phyloP scores from a whole-genome alignment of 2,329 filamentous ascomycete species.

The Phialophora expanda region DNA sequence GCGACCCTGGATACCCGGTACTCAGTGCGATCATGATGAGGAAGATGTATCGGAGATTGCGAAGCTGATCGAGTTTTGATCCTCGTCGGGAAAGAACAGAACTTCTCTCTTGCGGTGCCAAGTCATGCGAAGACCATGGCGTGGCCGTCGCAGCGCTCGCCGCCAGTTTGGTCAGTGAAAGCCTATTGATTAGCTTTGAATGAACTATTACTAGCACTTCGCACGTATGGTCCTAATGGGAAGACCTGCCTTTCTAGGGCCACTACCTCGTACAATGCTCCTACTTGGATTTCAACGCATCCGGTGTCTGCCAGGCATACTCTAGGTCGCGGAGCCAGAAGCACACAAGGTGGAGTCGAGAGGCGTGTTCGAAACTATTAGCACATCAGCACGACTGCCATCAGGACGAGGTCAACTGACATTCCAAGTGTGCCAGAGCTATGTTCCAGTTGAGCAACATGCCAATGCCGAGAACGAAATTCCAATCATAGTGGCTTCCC shows the following conservation, averaged over 20 bases:
- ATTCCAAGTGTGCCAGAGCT: constrained; percentile 51
- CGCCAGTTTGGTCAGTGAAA: background rate
- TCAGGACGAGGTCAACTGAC: constrained; percentile 35
- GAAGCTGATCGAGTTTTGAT: background rate
- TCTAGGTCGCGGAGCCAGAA: constrained; percentile 57
- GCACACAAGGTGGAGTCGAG: constrained; percentile 53
- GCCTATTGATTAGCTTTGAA: constrained; percentile 16
- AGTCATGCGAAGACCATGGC: background rate
- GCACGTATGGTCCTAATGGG: constrained; percentile 49
- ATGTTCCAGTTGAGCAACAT: constrained; percentile 53
- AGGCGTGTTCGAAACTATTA: constrained; percentile 41
- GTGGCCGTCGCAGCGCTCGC: background rate
- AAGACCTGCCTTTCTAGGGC: constrained; percentile 50
- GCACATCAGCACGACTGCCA: constrained; percentile 23
- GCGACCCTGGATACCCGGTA: background rate
- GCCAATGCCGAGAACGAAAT: constrained; percentile 45
- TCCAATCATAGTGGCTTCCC: constrained; percentile 52
- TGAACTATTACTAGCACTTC: constrained; percentile 35
- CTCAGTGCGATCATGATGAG: background rate
- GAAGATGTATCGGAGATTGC: background rate
- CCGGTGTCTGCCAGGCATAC: constrained; percentile 53
- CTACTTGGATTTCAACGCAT: constrained; percentile 47
- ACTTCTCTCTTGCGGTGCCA: background rate
- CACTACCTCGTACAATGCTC: constrained; percentile 50
- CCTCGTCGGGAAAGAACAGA: background rate